These are phyloP conservation scores for Dioscorea alata DNA, from an alignment of 106 monocot genomes.

Conservation along the genomic window DNA sequence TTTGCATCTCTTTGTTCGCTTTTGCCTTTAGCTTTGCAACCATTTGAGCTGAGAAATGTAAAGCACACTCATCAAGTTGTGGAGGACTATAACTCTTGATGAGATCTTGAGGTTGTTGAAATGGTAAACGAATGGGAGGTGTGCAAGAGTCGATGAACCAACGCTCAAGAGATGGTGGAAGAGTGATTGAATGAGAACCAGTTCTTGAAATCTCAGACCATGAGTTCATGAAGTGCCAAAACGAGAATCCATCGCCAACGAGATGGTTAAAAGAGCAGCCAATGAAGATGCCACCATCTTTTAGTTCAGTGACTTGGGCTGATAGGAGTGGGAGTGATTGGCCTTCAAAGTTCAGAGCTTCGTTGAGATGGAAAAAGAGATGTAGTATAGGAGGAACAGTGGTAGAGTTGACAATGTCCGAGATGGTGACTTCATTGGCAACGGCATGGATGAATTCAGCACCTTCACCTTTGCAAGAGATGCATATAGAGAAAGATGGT, in stretches of 20 bases:
- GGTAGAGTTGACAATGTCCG: neutral
- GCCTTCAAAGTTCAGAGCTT: constrained; percentile 10
- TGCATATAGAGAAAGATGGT: neutral
- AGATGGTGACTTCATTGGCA: neutral
- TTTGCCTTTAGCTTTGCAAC: neutral
- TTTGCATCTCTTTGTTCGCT: neutral
- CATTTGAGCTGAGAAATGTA: neutral
- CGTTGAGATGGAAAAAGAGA: constrained; percentile 14
- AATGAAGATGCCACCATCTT: constrained; percentile 23
- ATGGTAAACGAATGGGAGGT: constrained; percentile 4
- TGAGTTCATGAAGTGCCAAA: constrained; percentile 31
- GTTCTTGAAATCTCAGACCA: constrained; percentile 15
- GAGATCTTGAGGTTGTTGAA: neutral
- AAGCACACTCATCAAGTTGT: neutral
- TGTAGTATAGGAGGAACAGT: neutral
- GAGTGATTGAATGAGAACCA: neutral
- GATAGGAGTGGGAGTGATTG: constrained; percentile 14
- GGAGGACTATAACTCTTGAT: neutral
- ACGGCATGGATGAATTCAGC: constrained; percentile 22
- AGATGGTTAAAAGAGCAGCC: constrained; percentile 24
- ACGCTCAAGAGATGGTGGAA: neutral
- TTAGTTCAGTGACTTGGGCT: constrained; percentile 15
- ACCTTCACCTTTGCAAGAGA: constrained; percentile 15
- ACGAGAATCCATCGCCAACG: no score
- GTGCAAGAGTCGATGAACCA: neutral